phyloP scores from a whole-genome alignment of 495 filamentous ascomycete genomes.

The Daldinia concentrica region DNA sequence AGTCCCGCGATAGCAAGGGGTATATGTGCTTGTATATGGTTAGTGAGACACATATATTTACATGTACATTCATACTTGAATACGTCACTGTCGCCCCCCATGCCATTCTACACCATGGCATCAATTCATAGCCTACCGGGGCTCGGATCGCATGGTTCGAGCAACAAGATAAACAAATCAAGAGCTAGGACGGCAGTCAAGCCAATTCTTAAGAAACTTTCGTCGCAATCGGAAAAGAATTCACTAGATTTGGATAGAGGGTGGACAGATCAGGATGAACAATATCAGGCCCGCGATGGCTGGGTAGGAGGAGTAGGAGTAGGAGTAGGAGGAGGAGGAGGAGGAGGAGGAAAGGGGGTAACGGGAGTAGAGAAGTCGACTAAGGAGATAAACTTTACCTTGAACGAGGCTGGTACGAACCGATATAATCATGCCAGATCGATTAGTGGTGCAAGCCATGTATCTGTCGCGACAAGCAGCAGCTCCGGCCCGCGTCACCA shows the following conservation, averaged over 20 bases:
- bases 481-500: constrained; percentile 49
- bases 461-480: constrained; percentile 53
- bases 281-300: constrained; percentile 40
- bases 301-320: constrained; percentile 32
- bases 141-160: constrained; percentile 37
- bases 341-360: constrained; percentile 12
- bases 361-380: constrained; percentile 27
- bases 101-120: constrained; percentile 45
- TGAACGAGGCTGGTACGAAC: constrained; percentile 32
- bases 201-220: constrained; percentile 64
- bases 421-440: constrained; percentile 60
- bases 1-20: constrained; percentile 19
- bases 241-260: constrained; percentile 63
- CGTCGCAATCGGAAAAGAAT: constrained; percentile 60
- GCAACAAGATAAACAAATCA: constrained; percentile 55
- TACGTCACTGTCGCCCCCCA: not conserved
- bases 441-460: constrained; percentile 60
- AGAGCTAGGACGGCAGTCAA: constrained; percentile 57
- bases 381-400: constrained; percentile 33
- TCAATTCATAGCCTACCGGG: constrained; percentile 47
- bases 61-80: constrained; percentile 16
- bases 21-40: constrained; percentile 27
- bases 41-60: constrained; percentile 24
- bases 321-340: constrained; percentile 13
- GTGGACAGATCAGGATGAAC: constrained; percentile 58